Base-by-base conservation (phyloP, 2,329 filamentous ascomycete species). In the Penicillium sp. region DNA sequence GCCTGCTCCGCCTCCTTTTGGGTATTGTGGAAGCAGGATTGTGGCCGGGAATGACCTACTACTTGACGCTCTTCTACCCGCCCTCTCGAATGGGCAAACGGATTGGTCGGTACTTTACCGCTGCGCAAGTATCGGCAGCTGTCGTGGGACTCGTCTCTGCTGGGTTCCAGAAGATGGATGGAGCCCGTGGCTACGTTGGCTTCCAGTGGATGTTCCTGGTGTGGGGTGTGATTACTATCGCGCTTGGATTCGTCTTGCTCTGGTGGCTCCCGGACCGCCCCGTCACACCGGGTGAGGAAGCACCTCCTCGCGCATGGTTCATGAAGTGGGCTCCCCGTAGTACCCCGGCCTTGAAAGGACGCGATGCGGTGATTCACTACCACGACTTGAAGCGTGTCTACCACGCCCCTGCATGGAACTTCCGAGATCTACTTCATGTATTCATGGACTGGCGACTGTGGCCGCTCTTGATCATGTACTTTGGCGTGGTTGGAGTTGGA, bases 1-100 rank as follows among this genome's bases (percentile, higher is more conserved):
- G 72, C 64, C 80, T 96, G n/a, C 82, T 96, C 27, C 88, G 92
- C 8, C 88, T 96, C 55, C 81, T 96, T 11, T 84, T 96, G 7
- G 92, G 92, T 48, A 83, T 95, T 14, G 92, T 96, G 25, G 93
- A 93, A 71, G 92, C 92, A 1, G 92, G 92, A 47, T 92, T 96
- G 88, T 96, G 92, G 92, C 92, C 92, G 0, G 92, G 92, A 50
- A 96, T 96, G 92, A 86, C 91, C 10, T 95, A 95, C 73, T 96
- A 96, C 70, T 81, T 96, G 47, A 96, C 92, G 0, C 82, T 96
- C 8, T 96, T 96, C 80, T 96, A 96, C 70, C 92, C 92, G 7
- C 92, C 92, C 0, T 91, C 90, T 6, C 84, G 90, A 13, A 95
- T 89, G 1, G 92, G 90, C 14, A 96, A 95, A 78, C 85, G 92